Evolutionary conservation across 768 basidiomycete genomes (phyloP).

Genomic region (Paxillus ammoniavirescens): DNA sequence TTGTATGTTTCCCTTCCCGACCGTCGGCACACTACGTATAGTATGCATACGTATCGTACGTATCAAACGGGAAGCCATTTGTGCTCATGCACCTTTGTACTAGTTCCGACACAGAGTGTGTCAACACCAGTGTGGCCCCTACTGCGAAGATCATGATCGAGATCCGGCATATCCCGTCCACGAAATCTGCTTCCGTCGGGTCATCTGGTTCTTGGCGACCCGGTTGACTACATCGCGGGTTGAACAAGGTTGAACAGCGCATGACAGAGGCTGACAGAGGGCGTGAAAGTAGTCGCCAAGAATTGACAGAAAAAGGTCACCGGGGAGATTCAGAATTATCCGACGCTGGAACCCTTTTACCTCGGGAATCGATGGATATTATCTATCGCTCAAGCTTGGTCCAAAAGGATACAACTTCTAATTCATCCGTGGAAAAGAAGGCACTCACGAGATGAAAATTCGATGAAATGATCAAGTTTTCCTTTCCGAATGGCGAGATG

Average conservation of each 20-base stretch:
- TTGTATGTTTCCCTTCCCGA: slow-evolving; percentile 9
- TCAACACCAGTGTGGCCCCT: slow-evolving; percentile 11
- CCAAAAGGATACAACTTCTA: slow-evolving; percentile 6
- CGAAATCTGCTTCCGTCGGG: slow-evolving; percentile 16
- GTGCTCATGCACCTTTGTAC: slow-evolving; percentile 1
- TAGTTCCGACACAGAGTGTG: slow-evolving; percentile 1
- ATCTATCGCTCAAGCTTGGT: not conserved
- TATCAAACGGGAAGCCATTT: slow-evolving; percentile 6
- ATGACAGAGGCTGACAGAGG: not conserved
- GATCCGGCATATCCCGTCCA: slow-evolving; percentile 21
- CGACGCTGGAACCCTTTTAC: not conserved
- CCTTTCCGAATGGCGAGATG: slow-evolving; percentile 7
- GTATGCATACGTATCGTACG: slow-evolving; percentile 1
- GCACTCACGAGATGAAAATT: not conserved
- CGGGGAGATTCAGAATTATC: slow-evolving; percentile 11
- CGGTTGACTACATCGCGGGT: no score
- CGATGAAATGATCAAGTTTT: not conserved
- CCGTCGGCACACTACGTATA: slow-evolving; percentile 8
- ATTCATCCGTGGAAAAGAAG: slow-evolving; percentile 5
- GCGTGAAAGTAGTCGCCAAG: slow-evolving; percentile 4
- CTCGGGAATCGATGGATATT: slow-evolving; percentile 4
- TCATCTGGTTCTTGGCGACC: no score
- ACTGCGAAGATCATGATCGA: slow-evolving; percentile 16
- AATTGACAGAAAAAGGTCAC: not conserved
- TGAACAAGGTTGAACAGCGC: no score